Percentiles rank a stretch among this genome's conserved stretches.
Evolutionary conservation across 2,329 filamentous ascomycete genomes (phyloP).

Genomic region (Calonectria pseudoturangicola): DNA sequence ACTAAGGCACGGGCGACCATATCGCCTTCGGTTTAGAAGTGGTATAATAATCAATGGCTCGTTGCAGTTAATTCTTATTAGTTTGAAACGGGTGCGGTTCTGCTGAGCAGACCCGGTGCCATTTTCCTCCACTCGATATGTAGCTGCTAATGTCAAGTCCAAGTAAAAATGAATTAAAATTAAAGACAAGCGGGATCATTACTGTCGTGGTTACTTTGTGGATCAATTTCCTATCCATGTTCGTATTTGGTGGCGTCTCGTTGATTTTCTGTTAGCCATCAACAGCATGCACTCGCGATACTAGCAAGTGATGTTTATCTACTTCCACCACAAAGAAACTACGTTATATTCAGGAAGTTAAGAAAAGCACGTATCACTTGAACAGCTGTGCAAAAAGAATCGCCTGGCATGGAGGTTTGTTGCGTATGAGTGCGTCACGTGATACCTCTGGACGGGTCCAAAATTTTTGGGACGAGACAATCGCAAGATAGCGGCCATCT

Average conservation of each 20-base stretch:
- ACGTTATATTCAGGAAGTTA: too few species aligned
- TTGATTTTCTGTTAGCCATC: too few species aligned
- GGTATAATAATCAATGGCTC: neutral
- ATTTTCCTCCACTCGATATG: slow-evolving; percentile 1
- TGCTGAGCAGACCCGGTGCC: neutral
- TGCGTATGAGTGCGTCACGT: slow-evolving; percentile 21
- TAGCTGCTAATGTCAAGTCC: neutral
- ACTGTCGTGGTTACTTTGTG: neutral
- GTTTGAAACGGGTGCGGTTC: neutral
- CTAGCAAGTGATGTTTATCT: too few species aligned
- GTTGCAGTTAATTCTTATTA: neutral
- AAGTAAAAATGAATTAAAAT: neutral
- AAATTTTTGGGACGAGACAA: slow-evolving; percentile 42
- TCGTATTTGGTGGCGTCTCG: too few species aligned
- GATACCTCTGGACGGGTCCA: slow-evolving; percentile 58
- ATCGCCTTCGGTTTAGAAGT: neutral
- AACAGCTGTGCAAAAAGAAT: neutral
- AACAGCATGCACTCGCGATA: too few species aligned
- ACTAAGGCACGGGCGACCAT: neutral
- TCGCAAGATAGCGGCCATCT: slow-evolving; percentile 42
- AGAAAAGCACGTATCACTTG: too few species aligned
- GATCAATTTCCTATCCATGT: too few species aligned
- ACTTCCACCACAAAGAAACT: too few species aligned
- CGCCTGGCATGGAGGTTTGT: too few species aligned
- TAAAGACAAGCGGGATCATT: neutral